Evolutionary conservation across 2,329 filamentous ascomycete genomes (phyloP).

Genomic region (Fusarium longipes): DNA sequence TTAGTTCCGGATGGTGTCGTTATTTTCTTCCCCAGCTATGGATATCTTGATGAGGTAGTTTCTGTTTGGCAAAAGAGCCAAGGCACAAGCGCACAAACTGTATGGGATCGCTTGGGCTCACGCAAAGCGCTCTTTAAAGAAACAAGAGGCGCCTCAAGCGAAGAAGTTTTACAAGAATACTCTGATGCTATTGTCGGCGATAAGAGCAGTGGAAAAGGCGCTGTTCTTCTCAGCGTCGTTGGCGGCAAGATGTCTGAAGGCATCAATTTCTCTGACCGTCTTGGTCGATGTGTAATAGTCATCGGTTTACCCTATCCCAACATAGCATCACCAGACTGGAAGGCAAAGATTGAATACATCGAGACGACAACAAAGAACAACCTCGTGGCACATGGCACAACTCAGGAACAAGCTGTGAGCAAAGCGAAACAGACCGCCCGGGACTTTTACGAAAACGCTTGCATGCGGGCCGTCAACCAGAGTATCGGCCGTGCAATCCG

Average conservation of each 20-base stretch:
- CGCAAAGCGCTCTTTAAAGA: constrained; percentile 74
- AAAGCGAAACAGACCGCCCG: constrained; percentile 68
- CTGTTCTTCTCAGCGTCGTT: constrained; percentile 87
- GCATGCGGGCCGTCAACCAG: constrained; percentile 97
- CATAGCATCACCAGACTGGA: constrained; percentile 89
- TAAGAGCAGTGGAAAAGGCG: constrained; percentile 63
- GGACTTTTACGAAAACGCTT: constrained; percentile 93
- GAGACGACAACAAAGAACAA: constrained; percentile 67
- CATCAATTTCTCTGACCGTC: constrained; percentile 94
- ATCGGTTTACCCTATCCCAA: constrained; percentile 95
- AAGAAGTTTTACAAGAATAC: constrained; percentile 81
- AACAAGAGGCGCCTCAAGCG: constrained; percentile 65
- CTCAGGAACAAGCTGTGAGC: constrained; percentile 44
- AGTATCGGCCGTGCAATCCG: constrained; percentile 93
- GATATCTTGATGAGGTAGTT: constrained; percentile 83
- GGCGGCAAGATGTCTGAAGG: constrained; percentile 96
- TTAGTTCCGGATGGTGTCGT: constrained; percentile 89
- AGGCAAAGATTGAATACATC: constrained; percentile 88
- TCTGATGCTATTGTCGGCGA: constrained; percentile 70
- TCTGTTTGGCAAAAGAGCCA: constrained; percentile 65
- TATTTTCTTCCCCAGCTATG: constrained; percentile 95
- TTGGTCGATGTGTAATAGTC: constrained; percentile 91
- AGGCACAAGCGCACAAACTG: constrained; percentile 48
- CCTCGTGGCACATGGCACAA: constrained; percentile 44
- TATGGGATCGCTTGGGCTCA: constrained; percentile 69